Evolutionary conservation across 1,284 basidiomycete species (phyloP), one percentile per base, ranked within the genome.

Genomic region (Cryptococcus depauperatus): DNA sequence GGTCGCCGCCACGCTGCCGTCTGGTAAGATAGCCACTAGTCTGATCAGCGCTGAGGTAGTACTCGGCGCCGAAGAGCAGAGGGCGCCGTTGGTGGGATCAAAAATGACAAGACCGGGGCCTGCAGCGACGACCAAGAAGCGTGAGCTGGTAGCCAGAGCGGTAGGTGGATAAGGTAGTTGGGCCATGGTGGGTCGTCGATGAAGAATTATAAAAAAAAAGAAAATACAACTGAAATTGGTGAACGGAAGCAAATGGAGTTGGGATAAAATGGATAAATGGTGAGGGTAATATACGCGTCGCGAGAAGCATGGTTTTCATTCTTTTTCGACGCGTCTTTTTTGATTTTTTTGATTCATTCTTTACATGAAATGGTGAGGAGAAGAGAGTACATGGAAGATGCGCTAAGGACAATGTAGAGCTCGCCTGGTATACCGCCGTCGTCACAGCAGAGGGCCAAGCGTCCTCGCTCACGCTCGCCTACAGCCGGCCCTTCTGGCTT

Each of bases 101-200:
- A 84, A 50, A 5, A 80, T 61, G 45, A 81, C 78, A 2, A 85
- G 74, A 50, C 81, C 76, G 1, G 79, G 75, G 0, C 83, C 83
- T 7, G 59, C 48, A 4, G 83, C 85, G 2, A 76, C 74, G 32
- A 80, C 79, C 29, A 71, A 64, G 5, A 72, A 73, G n/a, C 72
- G 68, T 5, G 73, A 65, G 13, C 54, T 48, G 1, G 57, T 47
- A 16, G 54, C 48, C 39, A 58, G 21, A 10, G 48, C 51, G 3
- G 54, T 34, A 26, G 50, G 47, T n/a, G 61, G 58, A 38, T 50
- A 59, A 5, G 45, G 35, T 39, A 53, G 22, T n/a, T n/a, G n/a
- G n/a, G 29, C 3, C 10, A n/a, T 3, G 29, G 29, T 11, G 3
- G n/a, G 29, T n/a, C 29, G n/a, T 30, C 29, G 29, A 10, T n/a